phyloP scores from a whole-genome alignment of 768 basidiomycete genomes.

The Trametes villosa region DNA sequence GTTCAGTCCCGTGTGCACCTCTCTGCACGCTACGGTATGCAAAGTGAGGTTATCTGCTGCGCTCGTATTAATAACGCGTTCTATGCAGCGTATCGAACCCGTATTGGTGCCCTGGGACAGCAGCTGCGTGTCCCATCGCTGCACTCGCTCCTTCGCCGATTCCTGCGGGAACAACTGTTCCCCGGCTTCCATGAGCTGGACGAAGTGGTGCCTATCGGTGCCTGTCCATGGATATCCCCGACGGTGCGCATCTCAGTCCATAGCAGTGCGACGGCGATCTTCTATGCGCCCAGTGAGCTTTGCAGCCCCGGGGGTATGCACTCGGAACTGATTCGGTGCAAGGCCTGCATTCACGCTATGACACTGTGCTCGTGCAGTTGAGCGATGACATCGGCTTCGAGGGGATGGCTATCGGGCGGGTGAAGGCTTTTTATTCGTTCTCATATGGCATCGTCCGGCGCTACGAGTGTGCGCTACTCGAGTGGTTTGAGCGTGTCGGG shows the following conservation, averaged over 20 bases:
- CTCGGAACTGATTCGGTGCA: conserved; percentile 2
- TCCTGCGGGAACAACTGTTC: background rate
- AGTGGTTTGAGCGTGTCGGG: background rate
- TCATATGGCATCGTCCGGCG: background rate
- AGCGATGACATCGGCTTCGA: background rate
- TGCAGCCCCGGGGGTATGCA: conserved; percentile 1
- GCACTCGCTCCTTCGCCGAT: background rate
- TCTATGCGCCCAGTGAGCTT: conserved; percentile 4
- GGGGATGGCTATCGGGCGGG: background rate
- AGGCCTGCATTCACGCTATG: background rate
- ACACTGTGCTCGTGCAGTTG: background rate
- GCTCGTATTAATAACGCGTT: too few relatives aligned
- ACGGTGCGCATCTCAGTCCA: background rate
- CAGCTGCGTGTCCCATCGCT: too few relatives aligned
- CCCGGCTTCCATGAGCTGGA: background rate
- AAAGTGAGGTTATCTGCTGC: too few relatives aligned
- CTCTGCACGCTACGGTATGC: too few relatives aligned
- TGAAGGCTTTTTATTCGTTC: background rate
- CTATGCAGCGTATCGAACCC: too few relatives aligned
- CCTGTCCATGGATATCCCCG: background rate
- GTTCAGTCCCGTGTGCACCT: too few relatives aligned
- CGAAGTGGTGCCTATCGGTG: too few relatives aligned
- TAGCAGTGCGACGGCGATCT: background rate
- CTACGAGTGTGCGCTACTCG: background rate
- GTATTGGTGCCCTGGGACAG: too few relatives aligned